Evolutionary conservation across 345 rosid genomes (phyloP), one percentile per base, ranked within the genome.

Genomic region (Fremontodendron californicum): DNA sequence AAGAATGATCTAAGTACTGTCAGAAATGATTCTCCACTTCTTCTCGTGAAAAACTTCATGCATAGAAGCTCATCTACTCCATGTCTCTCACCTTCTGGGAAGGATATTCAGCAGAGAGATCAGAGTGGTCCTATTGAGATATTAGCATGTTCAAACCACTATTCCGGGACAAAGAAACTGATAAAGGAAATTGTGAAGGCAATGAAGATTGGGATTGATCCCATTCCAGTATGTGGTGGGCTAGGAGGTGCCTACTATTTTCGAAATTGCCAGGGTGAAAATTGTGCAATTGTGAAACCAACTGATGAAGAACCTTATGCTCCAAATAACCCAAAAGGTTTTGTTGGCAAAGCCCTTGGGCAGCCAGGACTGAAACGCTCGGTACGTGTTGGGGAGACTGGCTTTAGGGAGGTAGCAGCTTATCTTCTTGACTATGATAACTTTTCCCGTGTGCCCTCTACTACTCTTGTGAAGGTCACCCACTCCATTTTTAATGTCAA

Each of bases 241-340:
- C 91, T 91, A n/a, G 96, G 96, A 55, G 96, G 96, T 63, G 96
- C 96, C 2, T 91, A 91, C 78, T 91, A 88, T 65, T 90, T 91
- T 75, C 85, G 89, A 77, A 81, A 90, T 61, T 83, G 82, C 45
- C 79, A 77, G 48, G 91, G 97, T 69, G 83, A 86, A 68, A 87
- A 85, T 78, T 85, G 88, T 78, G 96, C 90, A 1, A 89, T 87
- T 65, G 91, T 92, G 43, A 90, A 91, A 83, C 94, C 92, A 65
- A 88, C 92, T 8, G 93, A 91, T 76, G 96, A 91, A 79, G 96
- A 91, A 60, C 94, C 96, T 52, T 90, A 90, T 86, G 97, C 97
- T 13, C 97, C 97, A 54, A 89, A 92, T 81, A 92, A 92, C 76
- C 97, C 97, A 6, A 92, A 92, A 82, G 97, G 94, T 35, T 92